Evolutionary conservation across 164 flowering plant species (phyloP).

Genomic region (Hamamelis virginiana): DNA sequence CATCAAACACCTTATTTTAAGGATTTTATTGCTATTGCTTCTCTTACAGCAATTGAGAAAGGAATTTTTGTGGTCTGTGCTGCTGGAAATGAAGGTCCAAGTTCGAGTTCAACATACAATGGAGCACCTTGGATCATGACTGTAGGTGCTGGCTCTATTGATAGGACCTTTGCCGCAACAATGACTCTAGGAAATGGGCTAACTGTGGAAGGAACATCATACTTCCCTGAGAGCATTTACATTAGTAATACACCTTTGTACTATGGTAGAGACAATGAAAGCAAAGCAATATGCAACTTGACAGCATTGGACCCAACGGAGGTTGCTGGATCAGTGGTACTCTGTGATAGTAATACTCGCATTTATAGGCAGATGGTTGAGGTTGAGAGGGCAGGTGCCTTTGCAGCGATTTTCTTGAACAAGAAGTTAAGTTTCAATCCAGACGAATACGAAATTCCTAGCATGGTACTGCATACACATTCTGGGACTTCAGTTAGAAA

Average conservation of each 20-base stretch:
- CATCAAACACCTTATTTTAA: conserved; percentile 15
- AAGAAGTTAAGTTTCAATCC: neutral
- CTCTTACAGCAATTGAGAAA: conserved; percentile 39
- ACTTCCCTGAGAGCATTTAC: conserved; percentile 24
- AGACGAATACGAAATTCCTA: conserved; percentile 19
- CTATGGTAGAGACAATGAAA: conserved; percentile 18
- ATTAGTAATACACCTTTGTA: conserved; percentile 19
- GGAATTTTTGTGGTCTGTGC: conserved; percentile 35
- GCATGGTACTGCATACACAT: conserved; percentile 9
- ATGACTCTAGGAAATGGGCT: conserved; percentile 16
- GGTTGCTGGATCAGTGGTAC: conserved; percentile 28
- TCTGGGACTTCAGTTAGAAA: conserved; percentile 4
- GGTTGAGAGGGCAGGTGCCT: conserved; percentile 19
- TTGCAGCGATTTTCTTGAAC: conserved; percentile 24
- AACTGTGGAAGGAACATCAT: conserved; percentile 21
- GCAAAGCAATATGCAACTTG: conserved; percentile 13
- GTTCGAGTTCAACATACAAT: conserved; percentile 6
- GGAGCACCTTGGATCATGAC: conserved; percentile 42
- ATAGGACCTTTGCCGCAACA: conserved; percentile 17
- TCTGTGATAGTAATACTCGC: conserved; percentile 15
- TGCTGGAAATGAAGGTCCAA: conserved; percentile 33
- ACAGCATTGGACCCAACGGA: conserved; percentile 18
- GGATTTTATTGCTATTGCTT: conserved; percentile 27
- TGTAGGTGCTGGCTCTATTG: conserved; percentile 32
- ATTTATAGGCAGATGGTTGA: conserved; percentile 13